Evolutionary conservation across 2,329 filamentous ascomycete species (phyloP).

Genomic region (Nigrospora osmanthi): DNA sequence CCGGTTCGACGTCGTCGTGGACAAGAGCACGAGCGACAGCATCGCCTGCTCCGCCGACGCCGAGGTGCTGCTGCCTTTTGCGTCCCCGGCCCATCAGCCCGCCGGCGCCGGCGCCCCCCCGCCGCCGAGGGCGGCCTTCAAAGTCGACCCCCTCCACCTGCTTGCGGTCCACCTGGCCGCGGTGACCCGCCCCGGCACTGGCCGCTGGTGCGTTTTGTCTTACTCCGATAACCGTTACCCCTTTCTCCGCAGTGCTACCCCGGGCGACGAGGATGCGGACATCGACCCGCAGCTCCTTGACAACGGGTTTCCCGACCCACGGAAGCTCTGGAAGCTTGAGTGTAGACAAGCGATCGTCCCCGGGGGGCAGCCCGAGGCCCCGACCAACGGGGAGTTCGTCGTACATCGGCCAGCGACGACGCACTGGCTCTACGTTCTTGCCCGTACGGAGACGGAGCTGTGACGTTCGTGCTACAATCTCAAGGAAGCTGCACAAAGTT

Average conservation of each 20-base stretch:
- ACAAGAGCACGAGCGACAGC: constrained; percentile 3
- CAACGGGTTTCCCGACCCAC: constrained; percentile 1
- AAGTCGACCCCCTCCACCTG: neutral
- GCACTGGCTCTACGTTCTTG: constrained; percentile 2
- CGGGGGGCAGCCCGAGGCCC: neutral
- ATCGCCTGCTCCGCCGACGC: neutral
- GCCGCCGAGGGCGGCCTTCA: neutral
- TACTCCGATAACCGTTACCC: constrained; percentile 1
- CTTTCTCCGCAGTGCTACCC: neutral
- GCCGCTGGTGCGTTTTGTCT: constrained; percentile 1
- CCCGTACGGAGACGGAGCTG: neutral
- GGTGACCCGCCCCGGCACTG: neutral
- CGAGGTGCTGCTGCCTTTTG: neutral
- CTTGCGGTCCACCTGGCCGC: constrained; percentile 1
- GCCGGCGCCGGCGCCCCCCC: neutral
- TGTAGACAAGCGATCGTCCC: neutral
- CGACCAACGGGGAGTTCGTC: neutral
- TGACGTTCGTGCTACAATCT: no score
- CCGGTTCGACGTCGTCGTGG: neutral
- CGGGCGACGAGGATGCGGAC: no score
- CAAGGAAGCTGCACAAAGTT: no score
- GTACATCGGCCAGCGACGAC: constrained; percentile 1
- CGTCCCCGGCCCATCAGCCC: neutral
- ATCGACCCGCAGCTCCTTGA: neutral
- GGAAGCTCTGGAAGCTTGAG: constrained; percentile 1